These are phyloP conservation scores for Parathielavia appendiculata DNA, from an alignment of 495 filamentous ascomycete genomes.

Conservation along the genomic window DNA sequence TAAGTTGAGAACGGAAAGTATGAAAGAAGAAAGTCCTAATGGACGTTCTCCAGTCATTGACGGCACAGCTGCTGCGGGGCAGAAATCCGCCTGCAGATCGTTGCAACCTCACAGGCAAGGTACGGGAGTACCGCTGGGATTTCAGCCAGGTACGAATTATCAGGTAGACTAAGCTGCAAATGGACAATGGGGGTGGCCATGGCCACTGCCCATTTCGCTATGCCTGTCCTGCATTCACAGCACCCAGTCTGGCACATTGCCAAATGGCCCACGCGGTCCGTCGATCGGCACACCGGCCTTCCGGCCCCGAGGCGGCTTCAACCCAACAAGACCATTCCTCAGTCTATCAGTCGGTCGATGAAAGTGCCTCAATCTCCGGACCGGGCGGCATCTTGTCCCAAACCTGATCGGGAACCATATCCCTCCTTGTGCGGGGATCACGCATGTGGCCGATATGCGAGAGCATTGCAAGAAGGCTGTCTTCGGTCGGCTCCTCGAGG, in stretches of 20 bases:
- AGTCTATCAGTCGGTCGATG: not conserved
- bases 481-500: too few species aligned
- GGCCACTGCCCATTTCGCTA: slow-evolving; percentile 1
- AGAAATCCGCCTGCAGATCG: slow-evolving; percentile 18
- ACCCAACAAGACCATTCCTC: not conserved
- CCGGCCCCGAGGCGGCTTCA: not conserved
- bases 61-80: slow-evolving; percentile 15
- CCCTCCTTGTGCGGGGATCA: too few species aligned
- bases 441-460: too few species aligned
- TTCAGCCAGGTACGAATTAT: not conserved
- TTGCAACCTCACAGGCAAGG: slow-evolving; percentile 14
- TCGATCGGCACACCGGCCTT: not conserved
- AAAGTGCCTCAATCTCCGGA: too few species aligned
- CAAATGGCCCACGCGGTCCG: too few species aligned
- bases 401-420: too few species aligned
- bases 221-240: not conserved
- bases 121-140: slow-evolving; percentile 3
- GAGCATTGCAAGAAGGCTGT: too few species aligned
- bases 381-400: too few species aligned
- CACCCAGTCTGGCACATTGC: not conserved
- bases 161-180: slow-evolving; percentile 1
- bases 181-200: too few species aligned
- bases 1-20: not conserved
- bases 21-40: not conserved
- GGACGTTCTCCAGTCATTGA: not conserved